Evolutionary conservation across 2,329 filamentous ascomycete species (phyloP), one percentile per base, ranked within the genome.

Genomic region (Sarocladiaceae sp.): DNA sequence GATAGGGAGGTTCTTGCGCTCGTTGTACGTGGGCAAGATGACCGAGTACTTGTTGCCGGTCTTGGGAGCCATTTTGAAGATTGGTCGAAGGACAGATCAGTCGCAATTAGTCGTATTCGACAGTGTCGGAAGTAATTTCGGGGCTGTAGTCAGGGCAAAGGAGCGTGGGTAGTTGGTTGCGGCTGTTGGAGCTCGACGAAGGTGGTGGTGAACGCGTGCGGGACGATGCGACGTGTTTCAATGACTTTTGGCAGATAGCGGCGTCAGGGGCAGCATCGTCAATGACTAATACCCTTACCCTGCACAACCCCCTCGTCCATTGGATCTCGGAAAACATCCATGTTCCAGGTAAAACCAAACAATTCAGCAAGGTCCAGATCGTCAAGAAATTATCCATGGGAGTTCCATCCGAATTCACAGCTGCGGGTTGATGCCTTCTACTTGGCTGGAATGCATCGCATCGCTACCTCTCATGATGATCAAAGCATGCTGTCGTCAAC

Each of bases 21-120:
- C 93, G 67, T 98, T 97, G 80, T 95, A 98, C 50, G 93, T 98
- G 47, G 93, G 93, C 53, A 98, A 81, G 62, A 98, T 91, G 62
- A 98, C 84, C 54, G 91, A 95, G 78, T 96, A 98, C 70, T 91
- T 95, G 76, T 93, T 59, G 29, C 55, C 48, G 46, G 54, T 58
- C 55, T 69, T 72, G 44, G 68, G 61, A 46, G 73, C 71, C 75
- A 79, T 79, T 55, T 53, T 53, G 52, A 40, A 21, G 44, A 13
- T 43, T 23, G 23, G 39, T 41, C 4, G 3, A 27, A 18, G 37
- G 27, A n/a, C n/a, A 6, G 21, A 29, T 12, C 6, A 5, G 19
- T 23, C 24, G 34, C 42, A 35, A 35, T 33, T 6, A 15, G 34
- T 24, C 34, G 34, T 19, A 24, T 6, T 15, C 9, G 24, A 15